These are phyloP conservation scores for Myriangium duriaei DNA, from an alignment of 2,329 filamentous ascomycete genomes.

Conservation along the genomic window DNA sequence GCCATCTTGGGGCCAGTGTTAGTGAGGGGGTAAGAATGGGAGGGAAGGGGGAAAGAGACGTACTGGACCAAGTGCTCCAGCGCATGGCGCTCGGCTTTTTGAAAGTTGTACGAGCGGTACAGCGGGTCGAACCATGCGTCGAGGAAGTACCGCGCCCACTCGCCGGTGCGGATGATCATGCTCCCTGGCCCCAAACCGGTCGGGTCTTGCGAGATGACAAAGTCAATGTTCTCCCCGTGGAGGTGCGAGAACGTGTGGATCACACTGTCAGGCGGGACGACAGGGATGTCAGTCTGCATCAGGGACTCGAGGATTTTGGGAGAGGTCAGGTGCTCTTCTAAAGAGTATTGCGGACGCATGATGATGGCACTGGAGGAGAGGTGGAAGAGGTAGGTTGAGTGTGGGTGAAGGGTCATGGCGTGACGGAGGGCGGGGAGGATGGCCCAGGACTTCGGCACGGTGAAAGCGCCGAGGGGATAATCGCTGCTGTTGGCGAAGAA, in stretches of 20 bases:
- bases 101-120: constrained; percentile 89
- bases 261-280: constrained; percentile 91
- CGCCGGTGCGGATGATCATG: constrained; percentile 68
- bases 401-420: constrained; percentile 67
- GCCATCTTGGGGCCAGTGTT: constrained; percentile 52
- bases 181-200: constrained; percentile 66
- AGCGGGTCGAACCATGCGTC: constrained; percentile 95
- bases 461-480: constrained; percentile 53
- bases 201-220: constrained; percentile 74
- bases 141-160: constrained; percentile 85
- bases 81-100: constrained; percentile 85
- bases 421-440: constrained; percentile 79
- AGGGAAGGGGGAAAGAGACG: constrained; percentile 13
- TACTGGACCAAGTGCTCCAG: constrained; percentile 50
- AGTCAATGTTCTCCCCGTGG: constrained; percentile 62
- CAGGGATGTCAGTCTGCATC: constrained; percentile 74
- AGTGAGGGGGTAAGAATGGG: constrained; percentile 27
- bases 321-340: constrained; percentile 61
- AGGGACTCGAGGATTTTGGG: constrained; percentile 54
- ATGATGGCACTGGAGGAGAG: constrained; percentile 77
- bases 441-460: constrained; percentile 52
- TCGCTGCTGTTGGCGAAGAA: constrained; percentile 69
- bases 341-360: constrained; percentile 61
- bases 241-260: constrained; percentile 86
- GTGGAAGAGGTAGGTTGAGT: constrained; percentile 73